Conservation (phyloP, 441 rosid genomes). For the Raphanus hybrid region DNA sequence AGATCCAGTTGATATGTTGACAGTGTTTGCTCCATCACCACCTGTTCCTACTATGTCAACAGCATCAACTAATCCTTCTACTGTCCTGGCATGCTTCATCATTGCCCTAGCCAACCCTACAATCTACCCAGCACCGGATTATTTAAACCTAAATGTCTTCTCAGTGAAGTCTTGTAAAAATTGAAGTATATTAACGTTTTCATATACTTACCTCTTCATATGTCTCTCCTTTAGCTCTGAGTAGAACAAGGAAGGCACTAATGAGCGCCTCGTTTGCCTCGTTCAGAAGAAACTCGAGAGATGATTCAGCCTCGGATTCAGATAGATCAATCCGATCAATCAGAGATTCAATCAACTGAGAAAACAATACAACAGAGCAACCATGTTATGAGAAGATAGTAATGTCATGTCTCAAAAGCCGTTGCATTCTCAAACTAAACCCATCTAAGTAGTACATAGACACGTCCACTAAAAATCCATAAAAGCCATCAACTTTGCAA, state of each 20-base stretch:
- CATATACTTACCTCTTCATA: conserved; percentile 67
- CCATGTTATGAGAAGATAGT: neutral
- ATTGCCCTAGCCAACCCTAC: conserved; percentile 90
- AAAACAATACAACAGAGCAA: conserved; percentile 18
- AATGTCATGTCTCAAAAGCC: conserved; percentile 6
- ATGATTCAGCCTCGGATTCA: conserved; percentile 77
- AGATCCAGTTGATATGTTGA: conserved; percentile 93
- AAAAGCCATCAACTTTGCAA: neutral
- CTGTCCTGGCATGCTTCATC: conserved; percentile 74
- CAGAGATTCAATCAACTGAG: conserved; percentile 79
- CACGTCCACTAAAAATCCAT: conserved; percentile 10
- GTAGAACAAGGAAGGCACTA: conserved; percentile 84
- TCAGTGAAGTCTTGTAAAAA: neutral
- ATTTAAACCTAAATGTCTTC: neutral
- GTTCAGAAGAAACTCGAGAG: conserved; percentile 62
- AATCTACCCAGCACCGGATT: conserved; percentile 46
- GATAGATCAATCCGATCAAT: conserved; percentile 70
- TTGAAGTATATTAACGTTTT: neutral
- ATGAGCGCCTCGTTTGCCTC: conserved; percentile 70
- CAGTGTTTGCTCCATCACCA: conserved; percentile 96
- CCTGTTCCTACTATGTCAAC: conserved; percentile 97
- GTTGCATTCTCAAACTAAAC: neutral
- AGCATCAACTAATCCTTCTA: conserved; percentile 73
- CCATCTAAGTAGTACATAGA: neutral
- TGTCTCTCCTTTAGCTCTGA: conserved; percentile 97